Conservation (phyloP, 179 eudicot genomes). For the Monotropa hypopitys region DNA sequence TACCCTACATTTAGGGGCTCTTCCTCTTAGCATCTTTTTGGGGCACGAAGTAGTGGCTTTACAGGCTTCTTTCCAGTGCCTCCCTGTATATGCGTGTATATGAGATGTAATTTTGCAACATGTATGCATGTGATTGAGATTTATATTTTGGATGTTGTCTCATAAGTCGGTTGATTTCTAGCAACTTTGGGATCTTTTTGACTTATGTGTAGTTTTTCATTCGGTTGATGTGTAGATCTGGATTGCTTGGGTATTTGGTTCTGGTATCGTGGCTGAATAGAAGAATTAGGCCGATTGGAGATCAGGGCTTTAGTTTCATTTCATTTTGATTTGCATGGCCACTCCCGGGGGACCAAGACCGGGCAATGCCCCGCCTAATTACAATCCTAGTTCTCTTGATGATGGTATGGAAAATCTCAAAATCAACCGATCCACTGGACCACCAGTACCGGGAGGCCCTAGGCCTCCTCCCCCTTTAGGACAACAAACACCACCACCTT, state of each 20-base stretch:
- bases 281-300: not conserved
- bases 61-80: not conserved
- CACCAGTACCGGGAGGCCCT: slow-evolving; percentile 12
- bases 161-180: not conserved
- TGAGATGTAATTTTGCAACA: not conserved
- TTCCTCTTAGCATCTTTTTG: too few species aligned
- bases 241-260: not conserved
- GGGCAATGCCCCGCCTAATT: slow-evolving; percentile 27
- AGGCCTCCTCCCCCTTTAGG: slow-evolving; percentile 46
- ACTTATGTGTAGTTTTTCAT: not conserved
- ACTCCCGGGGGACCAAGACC: slow-evolving; percentile 41
- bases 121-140: not conserved
- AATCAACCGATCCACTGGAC: slow-evolving; percentile 18
- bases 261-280: not conserved
- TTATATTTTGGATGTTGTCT: not conserved
- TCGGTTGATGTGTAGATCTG: not conserved
- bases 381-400: slow-evolving; percentile 35
- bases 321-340: slow-evolving; percentile 15
- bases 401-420: slow-evolving; percentile 32
- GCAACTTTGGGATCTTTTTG: not conserved
- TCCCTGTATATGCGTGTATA: not conserved
- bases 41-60: not conserved
- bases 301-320: not conserved
- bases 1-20: too few species aligned
- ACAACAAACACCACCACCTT: slow-evolving; percentile 31